Evolutionary conservation across 352 stramenopile genomes (phyloP).

Genomic region (Aphanomyces cochlioides): DNA sequence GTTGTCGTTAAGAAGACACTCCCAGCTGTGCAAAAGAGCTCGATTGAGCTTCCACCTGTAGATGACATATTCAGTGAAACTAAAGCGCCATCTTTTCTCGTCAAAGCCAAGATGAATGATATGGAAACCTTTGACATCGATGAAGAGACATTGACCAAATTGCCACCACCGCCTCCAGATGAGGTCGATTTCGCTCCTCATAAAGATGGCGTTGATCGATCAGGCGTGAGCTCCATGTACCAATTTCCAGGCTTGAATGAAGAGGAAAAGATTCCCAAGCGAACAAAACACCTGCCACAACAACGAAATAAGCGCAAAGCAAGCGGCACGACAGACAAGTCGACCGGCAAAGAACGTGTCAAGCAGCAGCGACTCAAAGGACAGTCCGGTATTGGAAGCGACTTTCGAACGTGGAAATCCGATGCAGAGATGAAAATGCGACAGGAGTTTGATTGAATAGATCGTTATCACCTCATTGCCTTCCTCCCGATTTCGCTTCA

Average conservation of each 20-base stretch:
- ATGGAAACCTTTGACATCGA: constrained; percentile 16
- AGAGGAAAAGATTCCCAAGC: neutral
- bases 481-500: neutral
- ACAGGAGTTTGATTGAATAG: constrained; percentile 65
- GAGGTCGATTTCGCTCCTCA: too few relatives aligned
- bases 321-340: constrained; percentile 38
- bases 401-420: constrained; percentile 72
- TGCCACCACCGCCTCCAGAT: neutral
- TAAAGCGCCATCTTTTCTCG: constrained; percentile 42
- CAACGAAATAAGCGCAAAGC: constrained; percentile 24
- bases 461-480: too few relatives aligned
- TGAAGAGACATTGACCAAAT: constrained; percentile 28
- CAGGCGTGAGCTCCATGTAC: neutral
- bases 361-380: constrained; percentile 66
- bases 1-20: constrained; percentile 35
- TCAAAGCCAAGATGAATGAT: constrained; percentile 11
- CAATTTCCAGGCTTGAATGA: constrained; percentile 12
- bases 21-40: neutral
- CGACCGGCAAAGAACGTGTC: constrained; percentile 62
- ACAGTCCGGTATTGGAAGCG: constrained; percentile 69
- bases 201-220: neutral
- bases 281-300: constrained; percentile 4
- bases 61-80: constrained; percentile 45
- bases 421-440: constrained; percentile 76
- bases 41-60: constrained; percentile 40